phyloP scores from a whole-genome alignment of 495 filamentous ascomycete genomes.

The Glutinoglossum americanum region DNA sequence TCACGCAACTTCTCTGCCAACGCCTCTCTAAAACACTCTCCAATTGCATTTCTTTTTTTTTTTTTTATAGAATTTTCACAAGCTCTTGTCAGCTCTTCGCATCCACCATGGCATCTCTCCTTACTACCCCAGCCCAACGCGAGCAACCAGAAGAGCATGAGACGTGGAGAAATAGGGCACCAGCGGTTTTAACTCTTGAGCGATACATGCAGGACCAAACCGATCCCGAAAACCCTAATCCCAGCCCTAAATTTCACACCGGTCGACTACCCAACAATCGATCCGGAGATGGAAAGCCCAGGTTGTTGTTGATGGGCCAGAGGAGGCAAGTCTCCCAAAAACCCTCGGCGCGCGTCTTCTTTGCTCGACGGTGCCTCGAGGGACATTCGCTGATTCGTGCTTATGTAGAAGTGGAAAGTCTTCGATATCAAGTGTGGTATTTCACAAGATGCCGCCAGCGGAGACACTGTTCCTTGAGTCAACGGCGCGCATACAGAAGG shows the following conservation, averaged over 20 bases:
- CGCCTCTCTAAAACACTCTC: neutral
- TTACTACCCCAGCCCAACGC: neutral
- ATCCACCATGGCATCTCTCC: neutral
- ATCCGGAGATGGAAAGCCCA: constrained; percentile 40
- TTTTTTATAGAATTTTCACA: neutral
- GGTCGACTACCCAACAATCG: constrained; percentile 18
- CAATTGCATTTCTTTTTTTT: neutral
- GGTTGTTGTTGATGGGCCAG: constrained; percentile 86
- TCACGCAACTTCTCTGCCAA: neutral
- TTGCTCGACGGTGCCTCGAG: neutral
- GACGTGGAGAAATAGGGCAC: neutral
- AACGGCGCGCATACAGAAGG: constrained; percentile 77
- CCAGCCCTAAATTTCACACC: constrained; percentile 16
- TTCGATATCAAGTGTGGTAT: constrained; percentile 91
- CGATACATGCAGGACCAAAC: constrained; percentile 14
- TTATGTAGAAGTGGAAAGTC: constrained; percentile 73
- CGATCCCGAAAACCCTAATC: constrained; percentile 11
- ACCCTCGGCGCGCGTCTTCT: neutral
- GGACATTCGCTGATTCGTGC: neutral
- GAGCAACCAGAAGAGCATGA: neutral
- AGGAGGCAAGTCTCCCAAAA: constrained; percentile 37
- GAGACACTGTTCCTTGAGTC: constrained; percentile 92
- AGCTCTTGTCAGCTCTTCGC: neutral
- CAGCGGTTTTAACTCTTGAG: constrained; percentile 1
- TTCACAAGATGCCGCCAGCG: constrained; percentile 86